These are phyloP conservation scores for Suillus brevipes DNA, from an alignment of 768 basidiomycete species.

Conservation along the genomic window DNA sequence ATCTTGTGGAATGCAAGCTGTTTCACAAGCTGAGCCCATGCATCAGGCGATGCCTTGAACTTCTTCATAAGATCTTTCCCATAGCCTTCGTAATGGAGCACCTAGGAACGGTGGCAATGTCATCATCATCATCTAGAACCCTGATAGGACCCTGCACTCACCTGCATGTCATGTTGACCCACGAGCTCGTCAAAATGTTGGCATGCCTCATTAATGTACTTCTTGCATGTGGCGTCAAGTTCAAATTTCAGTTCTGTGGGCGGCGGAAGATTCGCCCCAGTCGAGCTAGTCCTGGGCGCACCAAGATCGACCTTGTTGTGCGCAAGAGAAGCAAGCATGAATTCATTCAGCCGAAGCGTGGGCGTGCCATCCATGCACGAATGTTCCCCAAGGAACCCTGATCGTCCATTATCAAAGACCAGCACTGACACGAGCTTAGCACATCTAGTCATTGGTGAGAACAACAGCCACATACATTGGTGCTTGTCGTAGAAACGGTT, in stretches of 20 bases:
- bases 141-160: conserved; percentile 31
- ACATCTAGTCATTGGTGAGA: conserved; percentile 7
- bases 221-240: conserved; percentile 53
- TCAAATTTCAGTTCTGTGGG: conserved; percentile 74
- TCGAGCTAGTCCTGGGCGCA: conserved; percentile 38
- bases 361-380: conserved; percentile 95
- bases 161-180: conserved; percentile 75
- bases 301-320: conserved; percentile 77
- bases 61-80: conserved; percentile 87
- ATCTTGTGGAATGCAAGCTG: conserved; percentile 95
- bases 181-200: conserved; percentile 75
- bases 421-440: conserved; percentile 55
- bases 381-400: conserved; percentile 89
- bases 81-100: conserved; percentile 84
- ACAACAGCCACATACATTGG: conserved; percentile 57
- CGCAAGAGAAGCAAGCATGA: conserved; percentile 75
- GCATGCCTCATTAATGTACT: conserved; percentile 59
- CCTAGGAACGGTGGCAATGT: conserved; percentile 36
- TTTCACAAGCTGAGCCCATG: conserved; percentile 93
- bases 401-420: conserved; percentile 92
- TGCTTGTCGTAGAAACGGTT: conserved; percentile 98
- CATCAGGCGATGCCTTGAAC: conserved; percentile 85
- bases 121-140: neutral
- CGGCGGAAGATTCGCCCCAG: conserved; percentile 42
- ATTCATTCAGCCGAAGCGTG: conserved; percentile 94